Conservation (phyloP, 495 filamentous ascomycete species). For the Letharia columbiana region DNA sequence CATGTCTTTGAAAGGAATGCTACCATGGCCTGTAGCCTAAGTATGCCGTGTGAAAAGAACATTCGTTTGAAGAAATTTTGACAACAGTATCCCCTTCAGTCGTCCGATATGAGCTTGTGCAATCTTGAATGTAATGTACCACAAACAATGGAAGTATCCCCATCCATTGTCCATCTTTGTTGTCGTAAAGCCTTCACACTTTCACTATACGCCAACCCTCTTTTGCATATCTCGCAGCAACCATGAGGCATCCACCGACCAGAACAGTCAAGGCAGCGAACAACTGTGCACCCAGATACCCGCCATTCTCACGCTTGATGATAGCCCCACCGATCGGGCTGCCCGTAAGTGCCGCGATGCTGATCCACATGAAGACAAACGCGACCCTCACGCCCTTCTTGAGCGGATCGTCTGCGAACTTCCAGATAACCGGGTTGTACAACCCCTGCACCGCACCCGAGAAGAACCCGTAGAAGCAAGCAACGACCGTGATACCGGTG, state of each 20-base stretch:
- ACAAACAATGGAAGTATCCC: neutral
- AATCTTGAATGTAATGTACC: neutral
- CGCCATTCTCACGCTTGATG: slow-evolving; percentile 41
- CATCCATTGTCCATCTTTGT: neutral
- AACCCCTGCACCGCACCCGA: slow-evolving; percentile 62
- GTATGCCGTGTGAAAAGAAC: neutral
- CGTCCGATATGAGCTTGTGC: neutral
- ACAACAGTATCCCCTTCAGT: neutral
- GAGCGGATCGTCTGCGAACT: slow-evolving; percentile 42
- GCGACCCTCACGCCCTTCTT: slow-evolving; percentile 68
- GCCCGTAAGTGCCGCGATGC: slow-evolving; percentile 63
- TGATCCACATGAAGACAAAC: slow-evolving; percentile 70
- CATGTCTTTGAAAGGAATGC: neutral
- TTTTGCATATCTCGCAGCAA: slow-evolving; percentile 13
- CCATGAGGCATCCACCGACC: slow-evolving; percentile 8
- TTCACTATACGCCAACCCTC: slow-evolving; percentile 16
- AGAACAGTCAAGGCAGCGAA: slow-evolving; percentile 30
- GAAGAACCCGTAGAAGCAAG: slow-evolving; percentile 52
- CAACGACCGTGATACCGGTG: slow-evolving; percentile 49
- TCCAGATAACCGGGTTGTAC: slow-evolving; percentile 41
- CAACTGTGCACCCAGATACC: slow-evolving; percentile 52
- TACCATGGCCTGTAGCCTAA: neutral
- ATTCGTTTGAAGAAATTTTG: neutral
- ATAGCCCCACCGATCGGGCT: slow-evolving; percentile 64
- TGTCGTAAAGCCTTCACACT: slow-evolving; percentile 5